Conservation (phyloP, 306 rosid species). For the Fragaria iinumae region DNA sequence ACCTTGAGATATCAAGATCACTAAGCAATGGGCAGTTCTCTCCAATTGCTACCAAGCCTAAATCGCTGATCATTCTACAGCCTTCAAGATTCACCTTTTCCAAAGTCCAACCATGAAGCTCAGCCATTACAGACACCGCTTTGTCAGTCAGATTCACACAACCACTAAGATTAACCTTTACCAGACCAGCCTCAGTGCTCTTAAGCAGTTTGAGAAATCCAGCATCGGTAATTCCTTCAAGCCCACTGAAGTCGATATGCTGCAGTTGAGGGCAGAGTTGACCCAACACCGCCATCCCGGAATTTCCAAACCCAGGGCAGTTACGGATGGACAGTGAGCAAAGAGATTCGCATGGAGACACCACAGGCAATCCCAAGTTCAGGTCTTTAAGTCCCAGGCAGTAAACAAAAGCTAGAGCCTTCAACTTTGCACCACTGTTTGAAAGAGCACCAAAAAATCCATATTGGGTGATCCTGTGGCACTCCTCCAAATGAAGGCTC, state of each 20-base stretch:
- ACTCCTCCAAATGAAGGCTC: conserved; percentile 84
- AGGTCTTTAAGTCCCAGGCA: conserved; percentile 82
- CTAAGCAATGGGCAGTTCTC: conserved; percentile 52
- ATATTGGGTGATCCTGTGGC: conserved; percentile 82
- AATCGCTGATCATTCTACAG: conserved; percentile 54
- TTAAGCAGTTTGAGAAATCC: conserved; percentile 65
- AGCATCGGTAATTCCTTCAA: conserved; percentile 61
- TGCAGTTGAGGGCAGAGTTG: conserved; percentile 68
- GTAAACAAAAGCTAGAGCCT: conserved; percentile 55
- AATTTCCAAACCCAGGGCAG: conserved; percentile 84
- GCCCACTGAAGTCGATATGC: conserved; percentile 67
- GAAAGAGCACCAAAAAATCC: conserved; percentile 72
- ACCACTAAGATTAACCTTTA: conserved; percentile 64
- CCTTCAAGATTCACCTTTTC: conserved; percentile 69
- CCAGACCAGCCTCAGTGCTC: conserved; percentile 62
- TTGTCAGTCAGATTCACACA: conserved; percentile 69
- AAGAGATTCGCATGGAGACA: conserved; percentile 49
- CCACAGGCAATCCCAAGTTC: conserved; percentile 38
- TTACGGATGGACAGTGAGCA: conserved; percentile 54
- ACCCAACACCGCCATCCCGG: conserved; percentile 59
- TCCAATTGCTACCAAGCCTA: conserved; percentile 63
- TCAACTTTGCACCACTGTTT: conserved; percentile 65
- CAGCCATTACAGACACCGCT: conserved; percentile 48
- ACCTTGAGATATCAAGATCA: conserved; percentile 78
- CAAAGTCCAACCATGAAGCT: conserved; percentile 64